These are phyloP conservation scores for Suillus brevipes DNA, from an alignment of 768 basidiomycete genomes.

Conservation along the genomic window DNA sequence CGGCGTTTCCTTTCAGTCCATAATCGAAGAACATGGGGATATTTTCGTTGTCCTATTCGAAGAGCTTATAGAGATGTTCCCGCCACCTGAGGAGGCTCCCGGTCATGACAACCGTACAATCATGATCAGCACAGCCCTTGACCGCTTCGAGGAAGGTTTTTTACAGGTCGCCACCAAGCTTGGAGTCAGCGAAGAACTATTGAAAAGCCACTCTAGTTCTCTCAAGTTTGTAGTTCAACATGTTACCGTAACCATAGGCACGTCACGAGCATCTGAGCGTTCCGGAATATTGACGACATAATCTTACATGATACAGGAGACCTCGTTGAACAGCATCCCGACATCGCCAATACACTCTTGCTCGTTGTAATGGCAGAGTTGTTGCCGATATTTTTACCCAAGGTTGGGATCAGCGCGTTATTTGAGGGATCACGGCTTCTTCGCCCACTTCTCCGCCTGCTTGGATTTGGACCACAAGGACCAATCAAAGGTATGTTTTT, in stretches of 20 bases:
- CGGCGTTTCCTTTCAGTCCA: constrained; percentile 11
- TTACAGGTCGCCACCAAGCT: constrained; percentile 21
- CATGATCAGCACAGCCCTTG: constrained; percentile 23
- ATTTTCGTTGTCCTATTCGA: constrained; percentile 19
- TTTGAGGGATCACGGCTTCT: constrained; percentile 33
- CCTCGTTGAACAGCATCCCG: constrained; percentile 38
- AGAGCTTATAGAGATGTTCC: constrained; percentile 28
- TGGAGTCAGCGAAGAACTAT: constrained; percentile 26
- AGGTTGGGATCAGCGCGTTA: constrained; percentile 16
- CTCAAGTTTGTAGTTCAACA: constrained; percentile 26
- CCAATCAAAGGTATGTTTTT: constrained; percentile 31
- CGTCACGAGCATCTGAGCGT: neutral
- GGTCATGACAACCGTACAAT: constrained; percentile 27
- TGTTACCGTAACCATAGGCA: constrained; percentile 25
- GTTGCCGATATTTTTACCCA: neutral
- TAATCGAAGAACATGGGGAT: constrained; percentile 21
- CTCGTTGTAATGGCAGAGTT: constrained; percentile 14
- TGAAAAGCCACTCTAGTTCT: constrained; percentile 21
- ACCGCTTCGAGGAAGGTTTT: constrained; percentile 27
- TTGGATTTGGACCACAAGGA: constrained; percentile 38
- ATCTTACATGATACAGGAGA: constrained; percentile 28
- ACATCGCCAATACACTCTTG: constrained; percentile 26
- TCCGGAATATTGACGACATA: neutral
- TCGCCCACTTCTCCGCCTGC: constrained; percentile 31
- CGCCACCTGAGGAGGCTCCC: constrained; percentile 31